Conservation (phyloP, 2,329 filamentous ascomycete species). For the Aspergillus ochraceus region DNA sequence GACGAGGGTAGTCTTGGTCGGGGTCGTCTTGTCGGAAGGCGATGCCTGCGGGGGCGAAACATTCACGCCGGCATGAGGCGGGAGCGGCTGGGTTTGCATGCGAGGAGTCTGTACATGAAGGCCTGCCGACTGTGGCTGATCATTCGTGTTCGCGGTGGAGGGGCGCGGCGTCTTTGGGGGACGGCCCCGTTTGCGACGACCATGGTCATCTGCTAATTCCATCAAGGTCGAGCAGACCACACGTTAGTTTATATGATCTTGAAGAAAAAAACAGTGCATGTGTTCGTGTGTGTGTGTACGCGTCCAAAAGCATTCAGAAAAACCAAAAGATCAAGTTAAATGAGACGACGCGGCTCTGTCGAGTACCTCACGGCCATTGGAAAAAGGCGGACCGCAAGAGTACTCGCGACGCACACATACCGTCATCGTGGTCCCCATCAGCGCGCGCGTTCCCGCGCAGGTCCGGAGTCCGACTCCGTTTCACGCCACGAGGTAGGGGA, state of each 20-base stretch:
- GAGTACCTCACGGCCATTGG: constrained; percentile 10
- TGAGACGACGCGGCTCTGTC: constrained; percentile 19
- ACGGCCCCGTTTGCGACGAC: constrained; percentile 51
- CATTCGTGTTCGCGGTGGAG: constrained; percentile 32
- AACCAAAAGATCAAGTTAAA: constrained; percentile 3
- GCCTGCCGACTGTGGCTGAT: constrained; percentile 32
- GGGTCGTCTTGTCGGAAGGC: constrained; percentile 71
- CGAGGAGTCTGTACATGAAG: constrained; percentile 41
- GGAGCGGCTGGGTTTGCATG: constrained; percentile 39
- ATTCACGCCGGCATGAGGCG: constrained; percentile 30
- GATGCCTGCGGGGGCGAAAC: constrained; percentile 60
- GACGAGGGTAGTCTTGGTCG: constrained; percentile 74
- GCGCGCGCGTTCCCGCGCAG: constrained; percentile 58
- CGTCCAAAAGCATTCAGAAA: constrained; percentile 1
- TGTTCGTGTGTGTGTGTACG: not conserved
- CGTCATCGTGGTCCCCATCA: constrained; percentile 67
- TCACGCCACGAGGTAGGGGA: constrained; percentile 67
- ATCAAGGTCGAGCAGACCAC: constrained; percentile 7
- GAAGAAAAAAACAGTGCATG: not conserved
- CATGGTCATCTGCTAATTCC: constrained; percentile 36
- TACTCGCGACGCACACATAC: constrained; percentile 57
- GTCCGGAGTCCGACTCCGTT: constrained; percentile 77
- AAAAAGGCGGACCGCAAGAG: constrained; percentile 28
- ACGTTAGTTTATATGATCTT: constrained; percentile 17
- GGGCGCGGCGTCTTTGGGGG: constrained; percentile 50